Evolutionary conservation across 139 green algal genomes (phyloP).

Genomic region (Chlamydomonas applanata): DNA sequence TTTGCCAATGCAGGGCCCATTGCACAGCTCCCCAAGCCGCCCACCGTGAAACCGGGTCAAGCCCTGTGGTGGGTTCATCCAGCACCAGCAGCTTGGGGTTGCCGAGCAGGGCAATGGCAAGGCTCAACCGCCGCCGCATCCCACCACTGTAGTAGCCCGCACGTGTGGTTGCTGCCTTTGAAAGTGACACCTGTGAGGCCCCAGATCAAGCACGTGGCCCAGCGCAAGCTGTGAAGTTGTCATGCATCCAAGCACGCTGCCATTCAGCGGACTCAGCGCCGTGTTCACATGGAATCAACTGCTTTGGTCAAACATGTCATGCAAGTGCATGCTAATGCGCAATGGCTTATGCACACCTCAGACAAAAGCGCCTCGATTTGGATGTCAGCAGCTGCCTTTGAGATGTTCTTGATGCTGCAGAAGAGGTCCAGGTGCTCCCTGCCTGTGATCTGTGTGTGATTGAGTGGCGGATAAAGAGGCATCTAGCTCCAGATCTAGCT

Average conservation of each 20-base stretch:
- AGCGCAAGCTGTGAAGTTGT: not conserved
- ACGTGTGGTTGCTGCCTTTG: not conserved
- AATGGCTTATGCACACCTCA: not conserved
- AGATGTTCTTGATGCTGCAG: constrained; percentile 4
- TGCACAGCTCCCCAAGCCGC: not conserved
- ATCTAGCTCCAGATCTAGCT: too few species aligned
- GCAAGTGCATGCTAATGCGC: too few species aligned
- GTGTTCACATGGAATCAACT: not conserved
- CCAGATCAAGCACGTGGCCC: not conserved
- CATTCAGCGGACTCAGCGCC: too few species aligned
- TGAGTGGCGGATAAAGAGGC: too few species aligned
- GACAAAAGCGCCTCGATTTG: constrained; percentile 10
- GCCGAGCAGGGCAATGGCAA: constrained; percentile 88
- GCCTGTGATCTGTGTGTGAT: constrained; percentile 2
- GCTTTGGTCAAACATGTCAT: too few species aligned
- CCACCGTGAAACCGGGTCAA: constrained; percentile 73
- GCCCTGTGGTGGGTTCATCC: constrained; percentile 94
- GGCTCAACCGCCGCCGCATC: constrained; percentile 78
- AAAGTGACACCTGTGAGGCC: not conserved
- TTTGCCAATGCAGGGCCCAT: not conserved
- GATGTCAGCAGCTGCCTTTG: constrained; percentile 4
- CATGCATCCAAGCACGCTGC: too few species aligned
- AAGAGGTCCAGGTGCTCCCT: constrained; percentile 12
- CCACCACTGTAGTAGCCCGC: constrained; percentile 68
- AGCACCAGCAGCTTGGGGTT: constrained; percentile 72